Evolutionary conservation across 2,329 filamentous ascomycete species (phyloP), one percentile per base, ranked within the genome.

Genomic region (Cryphonectria japonica): DNA sequence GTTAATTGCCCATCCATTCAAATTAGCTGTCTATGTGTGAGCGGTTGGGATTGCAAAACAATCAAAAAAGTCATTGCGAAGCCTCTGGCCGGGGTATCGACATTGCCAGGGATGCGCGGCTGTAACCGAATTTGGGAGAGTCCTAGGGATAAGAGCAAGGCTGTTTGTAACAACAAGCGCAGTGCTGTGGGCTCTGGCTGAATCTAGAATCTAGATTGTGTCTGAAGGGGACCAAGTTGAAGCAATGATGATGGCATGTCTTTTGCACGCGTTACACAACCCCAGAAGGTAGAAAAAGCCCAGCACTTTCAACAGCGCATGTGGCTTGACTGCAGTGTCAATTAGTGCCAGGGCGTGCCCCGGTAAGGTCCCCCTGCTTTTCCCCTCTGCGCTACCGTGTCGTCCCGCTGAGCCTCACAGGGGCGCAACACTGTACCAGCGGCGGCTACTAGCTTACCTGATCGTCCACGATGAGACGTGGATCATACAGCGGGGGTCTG

Each of bases 381-480:
- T 9, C 9, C 11, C 37, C 8, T 22, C 46, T n/a, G 9, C 1
- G 19, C 46, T n/a, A n/a, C 22, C n/a, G 46, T 7, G 19, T 19
- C 22, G 19, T n/a, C 22, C 46, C 46, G 46, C 46, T n/a, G 46
- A 50, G 46, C 46, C 46, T n/a, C n/a, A 57, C 26, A 57, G 52
- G n/a, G 52, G n/a, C 26, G 52, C 3, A 13, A 22, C 9, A 29
- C 29, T 54, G 8, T 54, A 54, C 52, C 52, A 50, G 46, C 46
- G 26, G n/a, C 14, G 29, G 57, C 16, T 34, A 61, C 57, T 61
- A 61, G 57, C 32, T 37, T 34, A 34, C 32, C 32, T 61, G 59
- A 61, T 37, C 59, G 34, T 14, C 59, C 59, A 9, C 22, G 52
- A 32, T 67, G 65, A 67, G 65, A 67, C 65, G 65, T 22, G 57